Evolutionary conservation across 345 rosid species (phyloP), one percentile per base, ranked within the genome.

Genomic region (Rhizophora apiculata): DNA sequence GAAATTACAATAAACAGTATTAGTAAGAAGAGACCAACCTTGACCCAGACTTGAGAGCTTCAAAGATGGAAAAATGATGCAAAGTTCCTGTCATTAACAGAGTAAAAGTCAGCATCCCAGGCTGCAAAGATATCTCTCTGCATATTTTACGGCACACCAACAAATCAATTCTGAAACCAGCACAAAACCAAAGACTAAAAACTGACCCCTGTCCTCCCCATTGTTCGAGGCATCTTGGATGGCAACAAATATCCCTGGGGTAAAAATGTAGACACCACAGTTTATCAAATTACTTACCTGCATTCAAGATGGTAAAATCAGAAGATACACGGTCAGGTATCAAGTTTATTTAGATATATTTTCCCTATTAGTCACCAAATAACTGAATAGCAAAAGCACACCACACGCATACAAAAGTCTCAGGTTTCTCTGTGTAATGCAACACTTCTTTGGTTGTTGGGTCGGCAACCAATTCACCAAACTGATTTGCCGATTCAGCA

Each of bases 351-450:
- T 3, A 2, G 48, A 39, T 39, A 39, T 10, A 2, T 16, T 39
- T 39, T 10, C 0, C 10, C 48, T 10, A 39, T 39, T 9, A 10
- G 3, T 39, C 48, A 9, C 48, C 46, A 39, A 39, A 39, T 39
- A 39, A 39, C 15, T 10, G 48, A 39, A 39, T 11, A 39, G 48
- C 3, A 39, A 39, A 39, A 9, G 15, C 2, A 11, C 48, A 39
- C 48, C 48, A 39, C 48, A 39, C 48, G 79, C 83, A 19, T 84
- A 92, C 97, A 71, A 92, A 92, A 72, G 97, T 92, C 70, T 92
- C 96, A 6, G 97, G 97, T 76, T 92, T 92, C 79, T 92, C 97
- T 3, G 93, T 86, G 63, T 92, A 92, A 74, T 92, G 97, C 82
- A 92, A 71, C 53, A 92, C 77, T 81, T 92, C 96, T 69, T 85